Evolutionary conservation across 495 filamentous ascomycete genomes (phyloP), one percentile per base, ranked within the genome.

Genomic region (Apiosordaria backusii): DNA sequence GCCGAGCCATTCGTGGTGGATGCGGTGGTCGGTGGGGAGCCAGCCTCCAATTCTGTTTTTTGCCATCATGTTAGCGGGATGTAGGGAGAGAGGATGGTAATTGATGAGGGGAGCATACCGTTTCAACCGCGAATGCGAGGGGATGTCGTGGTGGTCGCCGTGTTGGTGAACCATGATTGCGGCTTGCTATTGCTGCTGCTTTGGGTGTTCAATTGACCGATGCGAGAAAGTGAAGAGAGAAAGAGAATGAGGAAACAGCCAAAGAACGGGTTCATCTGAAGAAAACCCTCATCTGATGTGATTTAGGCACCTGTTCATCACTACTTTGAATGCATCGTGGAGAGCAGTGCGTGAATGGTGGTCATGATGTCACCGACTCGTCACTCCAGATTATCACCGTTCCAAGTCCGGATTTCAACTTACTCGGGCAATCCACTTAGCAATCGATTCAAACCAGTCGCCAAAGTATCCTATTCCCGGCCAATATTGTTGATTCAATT

Each of bases 11-110:
- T 79, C 76, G 50, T 72, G 71, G 57, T 84, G 79, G 19, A 85
- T 68, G 22, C 83, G 82, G 66, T 82, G 76, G 72, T 87, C 84
- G 0, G 77, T 71, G 1, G 85, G 84, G 16, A 86, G 77, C 85
- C 85, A 87, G 53, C 65, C 68, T 7, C 84, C 84, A 27, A 70
- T 73, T 52, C 83, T 85, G 55, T 61, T 7, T 40, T 5, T 6
- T 18, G 10, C n/a, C n/a, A n/a, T n/a, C 10, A 40, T 45, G 16
- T 23, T 57, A 57, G 35, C 0, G 13, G 29, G 35, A 13, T 1
- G 16, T 45, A 7, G 35, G 35, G 35, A 29, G 27, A 29, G 27
- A 15, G 10, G 35, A 13, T 0, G 35, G 35, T 0, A 13, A 13
- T n/a, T n/a, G n/a, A n/a, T n/a, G n/a, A 13, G 35, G 10, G 9